Base-by-base conservation (phyloP, 228 moss, liverwort and hornwort genomes). In the Sphagnum fallax region DNA sequence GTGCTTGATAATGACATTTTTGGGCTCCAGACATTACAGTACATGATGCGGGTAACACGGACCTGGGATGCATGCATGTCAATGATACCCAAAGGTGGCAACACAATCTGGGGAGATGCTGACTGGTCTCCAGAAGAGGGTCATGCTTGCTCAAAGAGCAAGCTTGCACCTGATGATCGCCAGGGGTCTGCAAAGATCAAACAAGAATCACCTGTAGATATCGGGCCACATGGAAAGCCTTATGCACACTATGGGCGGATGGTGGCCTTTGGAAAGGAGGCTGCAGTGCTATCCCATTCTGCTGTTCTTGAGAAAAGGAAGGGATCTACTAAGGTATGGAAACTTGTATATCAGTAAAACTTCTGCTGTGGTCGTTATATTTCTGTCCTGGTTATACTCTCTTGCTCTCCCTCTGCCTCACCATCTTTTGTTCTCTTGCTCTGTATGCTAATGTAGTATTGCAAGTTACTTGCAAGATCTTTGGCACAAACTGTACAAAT, bases 41-140 rank as follows among this genome's bases (percentile, higher is more conserved):
- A 85, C 66, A 83, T 89, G 49, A 83, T 88, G 88, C 80, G 83
- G 61, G 85, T 89, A 15, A 78, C 83, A 14, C 75, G 85, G 51
- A 85, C 81, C 48, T 89, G 85, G 89, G 89, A 89, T 81, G 76
- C 85, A 5, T 78, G 77, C 67, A 76, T 83, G 83, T 89, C 89
- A 48, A 89, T 89, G 89, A 65, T 89, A 49, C 89, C 85, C 12
- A 89, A 83, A 61, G 89, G 85, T 60, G 89, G 89, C 76, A 83
- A 85, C 52, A 67, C 53, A 51, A 65, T 89, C 14, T 89, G 89
- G 85, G 85, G 89, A 4, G 71, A 83, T 73, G 85, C 68, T 16
- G 79, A 85, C 49, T 89, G 83, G 85, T 89, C 85, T 18, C 89
- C 85, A 53, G 89, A 89, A 79, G 98, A 98, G 84, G 92, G 90